Evolutionary conservation across 73 alveolate genomes (phyloP).

Genomic region (Symbiodinium pilosum): DNA sequence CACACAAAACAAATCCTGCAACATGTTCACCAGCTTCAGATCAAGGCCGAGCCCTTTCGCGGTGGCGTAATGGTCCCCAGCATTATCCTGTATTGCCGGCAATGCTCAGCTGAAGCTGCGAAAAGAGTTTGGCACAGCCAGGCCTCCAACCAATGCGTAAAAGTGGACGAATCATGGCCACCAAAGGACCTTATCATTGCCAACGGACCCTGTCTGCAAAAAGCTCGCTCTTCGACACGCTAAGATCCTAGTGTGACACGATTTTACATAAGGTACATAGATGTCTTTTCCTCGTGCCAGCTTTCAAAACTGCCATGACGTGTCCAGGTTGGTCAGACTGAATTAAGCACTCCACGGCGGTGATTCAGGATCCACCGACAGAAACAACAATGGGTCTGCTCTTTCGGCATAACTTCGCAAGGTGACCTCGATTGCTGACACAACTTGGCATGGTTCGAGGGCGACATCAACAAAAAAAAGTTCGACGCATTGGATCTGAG

Average conservation of each 20-base stretch:
- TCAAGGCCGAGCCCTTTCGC: conserved; percentile 59
- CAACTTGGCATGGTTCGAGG: too few species aligned
- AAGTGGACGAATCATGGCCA: conserved; percentile 35
- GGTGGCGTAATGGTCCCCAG: conserved; percentile 57
- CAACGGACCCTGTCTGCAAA: not conserved
- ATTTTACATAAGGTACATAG: too few species aligned
- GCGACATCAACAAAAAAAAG: not conserved
- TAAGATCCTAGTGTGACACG: too few species aligned
- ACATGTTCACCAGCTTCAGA: not conserved
- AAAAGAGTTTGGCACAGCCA: too few species aligned
- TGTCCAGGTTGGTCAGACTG: too few species aligned
- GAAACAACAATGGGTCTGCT: conserved; percentile 56
- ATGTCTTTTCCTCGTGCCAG: too few species aligned
- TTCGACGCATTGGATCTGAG: not conserved
- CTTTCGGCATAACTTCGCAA: conserved; percentile 15
- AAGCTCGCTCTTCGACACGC: not conserved
- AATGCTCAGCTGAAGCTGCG: too few species aligned
- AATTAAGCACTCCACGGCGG: not conserved
- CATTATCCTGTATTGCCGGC: not conserved
- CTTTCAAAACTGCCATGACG: too few species aligned
- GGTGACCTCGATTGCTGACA: conserved; percentile 9
- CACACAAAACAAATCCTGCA: not conserved
- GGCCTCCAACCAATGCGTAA: conserved; percentile 75
- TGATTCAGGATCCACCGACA: conserved; percentile 28
- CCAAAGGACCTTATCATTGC: conserved; percentile 41